phyloP scores from a whole-genome alignment of 2,329 filamentous ascomycete species.

The Scedosporium aurantiacum region DNA sequence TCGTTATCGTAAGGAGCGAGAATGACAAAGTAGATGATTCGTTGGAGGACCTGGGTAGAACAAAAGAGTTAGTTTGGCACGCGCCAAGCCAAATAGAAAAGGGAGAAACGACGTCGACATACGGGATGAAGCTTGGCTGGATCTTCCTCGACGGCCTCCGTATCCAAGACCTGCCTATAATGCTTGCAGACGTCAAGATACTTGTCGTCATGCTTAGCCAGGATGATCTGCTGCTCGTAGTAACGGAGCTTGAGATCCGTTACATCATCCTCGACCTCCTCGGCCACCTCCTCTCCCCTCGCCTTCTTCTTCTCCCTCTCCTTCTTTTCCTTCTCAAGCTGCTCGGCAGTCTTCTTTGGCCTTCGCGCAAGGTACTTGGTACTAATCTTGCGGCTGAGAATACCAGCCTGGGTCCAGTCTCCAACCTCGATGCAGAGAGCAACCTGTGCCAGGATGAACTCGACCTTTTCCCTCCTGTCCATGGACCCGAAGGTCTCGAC shows the following conservation, averaged over 20 bases:
- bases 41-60: slow-evolving; percentile 62
- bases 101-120: slow-evolving; percentile 25
- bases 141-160: slow-evolving; percentile 87
- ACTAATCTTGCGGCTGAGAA: slow-evolving; percentile 93
- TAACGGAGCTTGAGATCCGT: slow-evolving; percentile 92
- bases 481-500: slow-evolving; percentile 99
- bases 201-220: slow-evolving; percentile 94
- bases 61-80: slow-evolving; percentile 10
- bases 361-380: slow-evolving; percentile 83
- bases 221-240: slow-evolving; percentile 92
- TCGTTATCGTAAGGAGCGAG: slow-evolving; percentile 97
- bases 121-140: slow-evolving; percentile 75
- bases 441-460: slow-evolving; percentile 95
- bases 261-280: slow-evolving; percentile 75
- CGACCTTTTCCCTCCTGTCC: slow-evolving; percentile 93
- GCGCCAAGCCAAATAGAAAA: background rate
- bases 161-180: slow-evolving; percentile 93
- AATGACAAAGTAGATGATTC: slow-evolving; percentile 95
- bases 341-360: slow-evolving; percentile 79
- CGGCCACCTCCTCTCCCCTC: slow-evolving; percentile 65
- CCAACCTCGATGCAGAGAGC: slow-evolving; percentile 87
- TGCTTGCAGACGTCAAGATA: slow-evolving; percentile 98
- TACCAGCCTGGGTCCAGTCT: slow-evolving; percentile 92
- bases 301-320: slow-evolving; percentile 78
- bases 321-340: slow-evolving; percentile 84